Conservation (phyloP, 129 eudicot species). For the Rutidosis leptorrhynchoides region DNA sequence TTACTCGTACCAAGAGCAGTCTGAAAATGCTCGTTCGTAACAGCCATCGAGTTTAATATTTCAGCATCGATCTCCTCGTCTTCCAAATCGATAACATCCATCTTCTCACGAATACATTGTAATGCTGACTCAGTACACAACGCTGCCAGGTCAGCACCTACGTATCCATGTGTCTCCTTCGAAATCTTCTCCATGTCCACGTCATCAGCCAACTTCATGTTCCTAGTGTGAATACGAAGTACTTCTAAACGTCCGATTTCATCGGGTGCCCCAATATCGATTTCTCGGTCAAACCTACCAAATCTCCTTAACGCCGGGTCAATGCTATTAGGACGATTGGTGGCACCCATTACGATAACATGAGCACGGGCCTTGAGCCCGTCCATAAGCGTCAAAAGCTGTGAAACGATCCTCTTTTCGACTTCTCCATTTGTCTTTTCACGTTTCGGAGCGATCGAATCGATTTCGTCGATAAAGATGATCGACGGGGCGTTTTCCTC, state of each 20-base stretch:
- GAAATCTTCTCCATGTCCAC: constrained; percentile 84
- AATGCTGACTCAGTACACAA: constrained; percentile 95
- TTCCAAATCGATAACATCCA: constrained; percentile 98
- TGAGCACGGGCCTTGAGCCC: constrained; percentile 92
- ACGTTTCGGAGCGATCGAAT: constrained; percentile 92
- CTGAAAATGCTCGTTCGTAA: constrained; percentile 75
- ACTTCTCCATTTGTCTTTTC: constrained; percentile 95
- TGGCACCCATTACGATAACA: constrained; percentile 93
- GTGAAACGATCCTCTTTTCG: constrained; percentile 94
- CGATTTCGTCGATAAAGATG: constrained; percentile 85
- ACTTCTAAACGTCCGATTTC: constrained; percentile 93
- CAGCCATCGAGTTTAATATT: constrained; percentile 89
- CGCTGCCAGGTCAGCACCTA: constrained; percentile 97
- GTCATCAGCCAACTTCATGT: constrained; percentile 92
- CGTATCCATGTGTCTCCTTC: constrained; percentile 92
- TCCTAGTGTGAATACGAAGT: constrained; percentile 90
- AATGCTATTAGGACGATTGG: constrained; percentile 94
- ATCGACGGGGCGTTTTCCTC: constrained; percentile 91
- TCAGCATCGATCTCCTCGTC: constrained; percentile 95
- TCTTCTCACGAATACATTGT: constrained; percentile 93
- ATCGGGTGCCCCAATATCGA: constrained; percentile 97
- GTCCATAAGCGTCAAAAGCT: constrained; percentile 90
- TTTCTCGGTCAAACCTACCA: constrained; percentile 90
- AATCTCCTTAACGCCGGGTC: constrained; percentile 93
- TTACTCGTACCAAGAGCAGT: constrained; percentile 97